Percentiles rank a stretch among this genome's conserved stretches.
phyloP scores from a whole-genome alignment of 495 filamentous ascomycete genomes.

The Choiromyces venosus region DNA sequence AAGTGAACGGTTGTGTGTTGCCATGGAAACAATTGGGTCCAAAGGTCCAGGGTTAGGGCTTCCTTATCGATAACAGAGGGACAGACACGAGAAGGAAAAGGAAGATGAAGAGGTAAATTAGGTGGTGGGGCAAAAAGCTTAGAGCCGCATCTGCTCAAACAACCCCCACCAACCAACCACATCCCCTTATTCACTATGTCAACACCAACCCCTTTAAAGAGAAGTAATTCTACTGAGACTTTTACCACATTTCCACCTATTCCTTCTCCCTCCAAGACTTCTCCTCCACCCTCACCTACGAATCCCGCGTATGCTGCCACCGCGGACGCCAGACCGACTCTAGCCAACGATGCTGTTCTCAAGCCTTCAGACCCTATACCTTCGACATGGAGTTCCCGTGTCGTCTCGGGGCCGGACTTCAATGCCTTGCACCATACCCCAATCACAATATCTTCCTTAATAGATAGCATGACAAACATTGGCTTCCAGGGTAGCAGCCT shows the following conservation, averaged over 20 bases:
- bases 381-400: conserved; percentile 52
- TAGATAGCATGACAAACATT: conserved; percentile 74
- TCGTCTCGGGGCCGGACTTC: conserved; percentile 86
- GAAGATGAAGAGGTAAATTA: no score
- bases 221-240: neutral
- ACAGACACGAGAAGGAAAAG: neutral
- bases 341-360: conserved; percentile 78
- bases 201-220: neutral
- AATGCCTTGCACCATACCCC: conserved; percentile 64
- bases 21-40: neutral
- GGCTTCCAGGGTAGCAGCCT: conserved; percentile 90
- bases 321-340: conserved; percentile 51
- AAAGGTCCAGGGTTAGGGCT: neutral
- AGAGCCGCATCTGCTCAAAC: neutral
- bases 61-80: neutral
- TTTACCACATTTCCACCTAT: neutral
- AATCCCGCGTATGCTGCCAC: neutral
- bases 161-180: neutral
- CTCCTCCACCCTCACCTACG: neutral
- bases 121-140: neutral
- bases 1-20: no score
- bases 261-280: neutral
- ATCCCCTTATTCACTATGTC: neutral
- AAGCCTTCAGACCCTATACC: conserved; percentile 80
- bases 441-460: conserved; percentile 78